These are phyloP conservation scores for Sphagnum contortum DNA, from an alignment of 225 moss, liverwort and hornwort genomes.

Conservation along the genomic window DNA sequence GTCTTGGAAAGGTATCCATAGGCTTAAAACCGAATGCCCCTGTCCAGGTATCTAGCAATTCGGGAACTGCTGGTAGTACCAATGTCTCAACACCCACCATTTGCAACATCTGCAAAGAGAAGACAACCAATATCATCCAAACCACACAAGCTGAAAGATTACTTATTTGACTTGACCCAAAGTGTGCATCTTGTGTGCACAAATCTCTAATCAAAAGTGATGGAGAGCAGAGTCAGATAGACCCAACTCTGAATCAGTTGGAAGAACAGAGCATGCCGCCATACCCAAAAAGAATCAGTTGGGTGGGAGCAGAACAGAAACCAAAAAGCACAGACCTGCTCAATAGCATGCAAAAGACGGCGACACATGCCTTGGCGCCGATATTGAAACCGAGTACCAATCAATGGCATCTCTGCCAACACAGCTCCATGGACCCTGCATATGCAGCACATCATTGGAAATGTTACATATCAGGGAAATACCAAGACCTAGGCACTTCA, in stretches of 20 bases:
- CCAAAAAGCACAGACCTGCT: conserved; percentile 33
- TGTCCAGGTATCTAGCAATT: conserved; percentile 77
- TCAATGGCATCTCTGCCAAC: conserved; percentile 85
- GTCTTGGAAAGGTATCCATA: conserved; percentile 48
- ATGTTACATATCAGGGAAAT: too few species aligned
- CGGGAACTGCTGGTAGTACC: conserved; percentile 90
- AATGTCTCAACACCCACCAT: conserved; percentile 63
- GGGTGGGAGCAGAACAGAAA: too few species aligned
- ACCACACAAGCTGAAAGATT: background rate
- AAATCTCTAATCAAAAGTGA: too few species aligned
- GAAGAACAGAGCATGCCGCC: too few species aligned
- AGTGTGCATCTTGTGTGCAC: too few species aligned
- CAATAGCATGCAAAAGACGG: conserved; percentile 73
- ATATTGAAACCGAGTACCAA: conserved; percentile 88
- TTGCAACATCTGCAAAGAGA: conserved; percentile 51
- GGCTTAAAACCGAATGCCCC: conserved; percentile 69
- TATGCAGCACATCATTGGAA: background rate
- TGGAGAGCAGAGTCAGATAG: too few species aligned
- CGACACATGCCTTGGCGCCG: conserved; percentile 92
- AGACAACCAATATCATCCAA: background rate
- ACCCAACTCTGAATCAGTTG: too few species aligned
- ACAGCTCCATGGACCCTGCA: conserved; percentile 74
- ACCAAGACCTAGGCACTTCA: too few species aligned
- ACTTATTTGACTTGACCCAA: too few species aligned
- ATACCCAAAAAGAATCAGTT: too few species aligned